Evolutionary conservation across 768 basidiomycete genomes (phyloP).

Genomic region (Neoboletus magnificus): DNA sequence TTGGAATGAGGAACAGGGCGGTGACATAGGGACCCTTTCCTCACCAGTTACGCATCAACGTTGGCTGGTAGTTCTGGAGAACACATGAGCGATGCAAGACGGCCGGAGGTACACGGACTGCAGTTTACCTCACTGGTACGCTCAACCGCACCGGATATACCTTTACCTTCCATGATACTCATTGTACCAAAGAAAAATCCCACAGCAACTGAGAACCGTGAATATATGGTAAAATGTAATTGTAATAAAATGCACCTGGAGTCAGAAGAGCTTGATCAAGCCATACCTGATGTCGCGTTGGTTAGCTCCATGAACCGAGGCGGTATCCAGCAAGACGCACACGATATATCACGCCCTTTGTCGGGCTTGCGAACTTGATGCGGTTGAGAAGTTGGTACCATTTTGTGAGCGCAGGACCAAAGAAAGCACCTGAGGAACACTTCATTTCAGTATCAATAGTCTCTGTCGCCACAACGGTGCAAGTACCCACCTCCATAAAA

Average conservation of each 20-base stretch:
- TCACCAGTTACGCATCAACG: constrained; percentile 74
- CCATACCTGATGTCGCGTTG: constrained; percentile 50
- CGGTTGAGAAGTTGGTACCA: constrained; percentile 77
- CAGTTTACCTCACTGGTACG: constrained; percentile 38
- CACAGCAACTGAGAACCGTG: constrained; percentile 36
- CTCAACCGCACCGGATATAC: constrained; percentile 45
- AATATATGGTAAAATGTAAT: constrained; percentile 8
- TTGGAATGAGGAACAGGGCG: not conserved
- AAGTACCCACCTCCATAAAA: constrained; percentile 63
- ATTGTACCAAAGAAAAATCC: constrained; percentile 69
- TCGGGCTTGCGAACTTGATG: constrained; percentile 63
- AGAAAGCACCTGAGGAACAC: constrained; percentile 50
- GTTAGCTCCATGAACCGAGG: not conserved
- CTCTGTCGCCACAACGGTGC: not conserved
- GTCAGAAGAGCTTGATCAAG: constrained; percentile 80
- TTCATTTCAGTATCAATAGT: not conserved
- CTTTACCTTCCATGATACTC: constrained; percentile 77
- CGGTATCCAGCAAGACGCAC: constrained; percentile 36
- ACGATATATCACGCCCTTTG: constrained; percentile 55
- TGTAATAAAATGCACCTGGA: constrained; percentile 44
- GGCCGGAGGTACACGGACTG: not conserved
- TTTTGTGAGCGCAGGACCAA: constrained; percentile 78
- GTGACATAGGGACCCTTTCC: constrained; percentile 5
- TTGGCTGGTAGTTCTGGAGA: constrained; percentile 65
- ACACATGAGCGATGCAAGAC: not conserved